Evolutionary conservation across 202 grass and related monocot genomes (phyloP), one percentile per base, ranked within the genome.

Genomic region (Panicum hallii): DNA sequence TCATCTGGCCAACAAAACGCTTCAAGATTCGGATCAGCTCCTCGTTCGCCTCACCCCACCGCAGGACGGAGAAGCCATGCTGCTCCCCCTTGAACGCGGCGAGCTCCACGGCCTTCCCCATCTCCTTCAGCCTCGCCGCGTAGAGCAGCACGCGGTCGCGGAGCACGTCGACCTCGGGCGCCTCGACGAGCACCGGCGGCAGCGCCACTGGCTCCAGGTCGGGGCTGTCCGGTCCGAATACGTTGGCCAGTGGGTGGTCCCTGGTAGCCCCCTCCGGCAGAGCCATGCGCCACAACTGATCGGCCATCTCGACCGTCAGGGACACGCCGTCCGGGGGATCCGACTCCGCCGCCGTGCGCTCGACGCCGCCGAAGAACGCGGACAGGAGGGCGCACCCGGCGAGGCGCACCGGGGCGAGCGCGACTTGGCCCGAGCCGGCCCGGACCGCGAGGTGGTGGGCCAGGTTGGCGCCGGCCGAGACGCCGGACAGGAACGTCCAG

Each of bases 401-500:
- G 34, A 95, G 15, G 40, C 79, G 56, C 10, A 62, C 57, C 0
- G 77, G 84, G 16, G 1, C 47, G 12, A 70, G 42, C 9, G 0
- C 74, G 62, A 77, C 0, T 9, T 15, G 38, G 5, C 64, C 74
- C 19, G 53, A 70, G 22, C 32, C 44, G 42, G 36, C 23, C 9
- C 19, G 79, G 10, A 86, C 87, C 2, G 63, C 82, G 34, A 92
- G 26, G 28, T 90, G 85, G 77, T 92, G 90, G 36, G 81, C 43
- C 12, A 94, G 41, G 80, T 94, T 94, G 58, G 54, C 93, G 17
- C 90, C 93, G 43, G 93, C 87, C 2, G 74, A 88, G 16, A 66
- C 75, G 20, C 93, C 90, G 46, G 75, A 72, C 61, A 94, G 48
- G 84, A 93, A 90, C 43, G 63, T 46, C 38, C 49, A 70, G 16